phyloP scores from a whole-genome alignment of 768 basidiomycete species.

The Dioszegia hungarica region DNA sequence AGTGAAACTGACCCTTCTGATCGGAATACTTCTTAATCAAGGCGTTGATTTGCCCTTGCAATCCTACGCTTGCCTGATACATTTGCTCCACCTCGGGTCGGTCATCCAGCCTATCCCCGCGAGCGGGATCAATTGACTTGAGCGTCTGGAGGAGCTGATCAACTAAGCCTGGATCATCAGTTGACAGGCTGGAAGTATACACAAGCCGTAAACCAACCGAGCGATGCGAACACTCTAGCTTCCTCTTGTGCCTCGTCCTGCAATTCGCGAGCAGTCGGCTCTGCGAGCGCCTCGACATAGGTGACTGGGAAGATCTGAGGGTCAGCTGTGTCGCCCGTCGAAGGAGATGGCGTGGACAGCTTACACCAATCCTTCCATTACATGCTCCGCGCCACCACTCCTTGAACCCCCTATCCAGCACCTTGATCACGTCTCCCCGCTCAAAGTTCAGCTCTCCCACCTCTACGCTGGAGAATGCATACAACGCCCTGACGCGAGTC shows the following conservation, averaged over 20 bases:
- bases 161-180: slow-evolving; percentile 35
- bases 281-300: slow-evolving; percentile 72
- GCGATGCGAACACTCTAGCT: slow-evolving; percentile 68
- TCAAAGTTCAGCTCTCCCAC: slow-evolving; percentile 86
- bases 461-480: slow-evolving; percentile 80
- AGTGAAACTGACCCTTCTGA: slow-evolving; percentile 60
- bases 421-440: slow-evolving; percentile 88
- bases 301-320: slow-evolving; percentile 88
- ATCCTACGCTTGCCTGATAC: slow-evolving; percentile 80
- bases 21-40: slow-evolving; percentile 96
- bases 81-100: slow-evolving; percentile 85
- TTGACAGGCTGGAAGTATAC: no score
- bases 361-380: slow-evolving; percentile 63
- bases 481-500: slow-evolving; percentile 80
- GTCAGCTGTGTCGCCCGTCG: neutral
- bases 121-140: slow-evolving; percentile 64
- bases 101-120: slow-evolving; percentile 75
- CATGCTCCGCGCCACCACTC: slow-evolving; percentile 97
- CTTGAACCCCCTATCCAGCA: slow-evolving; percentile 86
- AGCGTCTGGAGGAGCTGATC: slow-evolving; percentile 56
- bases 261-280: slow-evolving; percentile 70
- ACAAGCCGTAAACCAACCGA: no score
- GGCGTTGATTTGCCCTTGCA: slow-evolving; percentile 92
- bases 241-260: slow-evolving; percentile 80
- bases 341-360: neutral